Conservation (phyloP, 306 rosid species). For the Dryas octopetala region DNA sequence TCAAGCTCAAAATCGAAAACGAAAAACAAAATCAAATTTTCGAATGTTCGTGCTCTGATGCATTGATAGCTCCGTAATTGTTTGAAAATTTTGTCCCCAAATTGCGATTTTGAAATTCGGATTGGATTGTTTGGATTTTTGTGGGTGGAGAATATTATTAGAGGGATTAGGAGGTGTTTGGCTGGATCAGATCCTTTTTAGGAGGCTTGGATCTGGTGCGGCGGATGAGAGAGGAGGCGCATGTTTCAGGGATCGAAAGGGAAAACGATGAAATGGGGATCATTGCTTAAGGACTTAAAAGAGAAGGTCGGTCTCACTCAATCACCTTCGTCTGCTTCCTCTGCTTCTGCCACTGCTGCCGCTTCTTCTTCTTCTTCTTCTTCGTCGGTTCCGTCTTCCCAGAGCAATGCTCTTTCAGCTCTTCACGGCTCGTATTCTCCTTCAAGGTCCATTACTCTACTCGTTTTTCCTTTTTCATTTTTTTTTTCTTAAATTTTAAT, state of each 20-base stretch:
- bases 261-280: conserved; percentile 94
- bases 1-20: conserved; percentile 19
- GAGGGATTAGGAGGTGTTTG: conserved; percentile 21
- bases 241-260: conserved; percentile 59
- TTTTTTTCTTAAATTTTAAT: background rate
- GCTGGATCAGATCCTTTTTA: conserved; percentile 44
- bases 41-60: conserved; percentile 49
- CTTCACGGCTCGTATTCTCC: conserved; percentile 57
- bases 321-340: conserved; percentile 38
- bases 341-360: conserved; percentile 39
- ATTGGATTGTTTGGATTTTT: background rate
- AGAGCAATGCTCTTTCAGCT: conserved; percentile 59
- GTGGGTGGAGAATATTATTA: conserved; percentile 16
- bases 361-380: conserved; percentile 43
- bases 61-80: conserved; percentile 43
- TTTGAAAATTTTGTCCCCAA: background rate
- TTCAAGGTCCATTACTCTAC: conserved; percentile 47
- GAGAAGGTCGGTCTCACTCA: conserved; percentile 97
- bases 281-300: conserved; percentile 97
- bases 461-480: background rate
- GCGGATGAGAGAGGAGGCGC: conserved; percentile 67
- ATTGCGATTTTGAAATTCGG: conserved; percentile 13
- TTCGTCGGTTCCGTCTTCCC: conserved; percentile 32
- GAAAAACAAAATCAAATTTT: conserved; percentile 21
- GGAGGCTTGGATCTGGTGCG: conserved; percentile 66